Evolutionary conservation across 2,329 filamentous ascomycete genomes (phyloP).

Genomic region (Sporothrix phasma): DNA sequence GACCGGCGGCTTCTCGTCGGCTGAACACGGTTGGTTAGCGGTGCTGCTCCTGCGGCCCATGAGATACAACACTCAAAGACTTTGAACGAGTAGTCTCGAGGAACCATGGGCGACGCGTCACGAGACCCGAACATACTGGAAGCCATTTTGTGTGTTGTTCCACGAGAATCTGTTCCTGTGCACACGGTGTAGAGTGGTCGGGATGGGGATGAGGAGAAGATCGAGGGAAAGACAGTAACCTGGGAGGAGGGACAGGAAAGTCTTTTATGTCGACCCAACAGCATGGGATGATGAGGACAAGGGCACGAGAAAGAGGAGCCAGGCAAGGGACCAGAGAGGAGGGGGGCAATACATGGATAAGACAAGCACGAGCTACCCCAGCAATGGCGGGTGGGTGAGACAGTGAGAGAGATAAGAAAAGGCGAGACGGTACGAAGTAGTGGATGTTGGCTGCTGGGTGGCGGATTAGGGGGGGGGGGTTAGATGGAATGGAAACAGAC

Average conservation of each 20-base stretch:
- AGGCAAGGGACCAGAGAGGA: not conserved
- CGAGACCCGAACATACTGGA: slow-evolving; percentile 4
- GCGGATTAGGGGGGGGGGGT: not conserved
- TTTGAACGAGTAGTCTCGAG: no score
- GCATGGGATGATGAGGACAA: not conserved
- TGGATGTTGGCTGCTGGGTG: not conserved
- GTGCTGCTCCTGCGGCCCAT: not conserved
- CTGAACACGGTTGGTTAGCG: slow-evolving; percentile 1
- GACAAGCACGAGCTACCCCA: slow-evolving; percentile 6
- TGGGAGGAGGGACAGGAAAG: not conserved
- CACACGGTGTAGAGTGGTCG: not conserved
- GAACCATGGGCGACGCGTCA: no score
- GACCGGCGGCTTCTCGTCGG: slow-evolving; percentile 9
- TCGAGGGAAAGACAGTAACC: not conserved
- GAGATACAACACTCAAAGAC: not conserved
- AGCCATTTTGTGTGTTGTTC: slow-evolving; percentile 11
- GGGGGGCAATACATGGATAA: not conserved
- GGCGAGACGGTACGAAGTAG: not conserved
- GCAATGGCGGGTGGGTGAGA: not conserved
- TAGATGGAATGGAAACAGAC: not conserved
- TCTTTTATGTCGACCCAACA: slow-evolving; percentile 15
- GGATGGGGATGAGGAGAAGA: slow-evolving; percentile 4
- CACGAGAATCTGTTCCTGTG: slow-evolving; percentile 1
- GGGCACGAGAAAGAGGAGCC: not conserved
- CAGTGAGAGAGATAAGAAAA: not conserved